Evolutionary conservation across 345 rosid species (phyloP), one percentile per base, ranked within the genome.

Genomic region (Cardamine resedifolia): DNA sequence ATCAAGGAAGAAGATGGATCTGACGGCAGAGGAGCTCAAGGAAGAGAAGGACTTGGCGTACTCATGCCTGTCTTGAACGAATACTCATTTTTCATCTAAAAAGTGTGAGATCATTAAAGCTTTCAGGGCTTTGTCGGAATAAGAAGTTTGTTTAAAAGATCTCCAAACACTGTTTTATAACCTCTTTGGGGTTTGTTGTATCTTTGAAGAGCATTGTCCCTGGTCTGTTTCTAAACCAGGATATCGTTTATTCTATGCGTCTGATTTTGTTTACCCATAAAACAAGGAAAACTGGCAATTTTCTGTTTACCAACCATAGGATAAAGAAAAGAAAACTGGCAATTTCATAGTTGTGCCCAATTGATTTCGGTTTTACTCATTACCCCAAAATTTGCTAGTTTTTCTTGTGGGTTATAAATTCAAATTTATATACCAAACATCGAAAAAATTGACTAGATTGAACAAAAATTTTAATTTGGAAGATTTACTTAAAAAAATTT

Each of bases 1-100:
- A 44, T 95, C 99, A 6, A 87, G 99, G 88, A 95, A 87, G 88
- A 95, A 95, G 85, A 71, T 95, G 96, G 96, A 95, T 77, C 70
- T 73, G 72, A 95, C 99, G 0, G 97, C 96, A 56, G 90, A 80
- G 26, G 99, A 95, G 82, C 86, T 95, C 0, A 74, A 77, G 2
- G 99, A 95, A 91, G 99, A 95, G 85, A 95, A 95, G 85, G 86
- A 87, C 44, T 81, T 95, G 47, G 98, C 99, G 6, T 95, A 95
- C 88, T 95, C 99, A 2, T 95, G 99, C 81, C 93, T 95, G 64
- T 74, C 92, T 20, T 91, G 80, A 79, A 64, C 39, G 58, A 41
- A 16, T 47, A 26, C 66, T 18, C 31, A 38, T 2, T 7, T 20
- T 28, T 30, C 61, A 39, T 27, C 16, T n/a, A n/a, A n/a, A n/a